phyloP scores from a whole-genome alignment of 169 alveolate species.

The Plasmodium coatneyi region DNA sequence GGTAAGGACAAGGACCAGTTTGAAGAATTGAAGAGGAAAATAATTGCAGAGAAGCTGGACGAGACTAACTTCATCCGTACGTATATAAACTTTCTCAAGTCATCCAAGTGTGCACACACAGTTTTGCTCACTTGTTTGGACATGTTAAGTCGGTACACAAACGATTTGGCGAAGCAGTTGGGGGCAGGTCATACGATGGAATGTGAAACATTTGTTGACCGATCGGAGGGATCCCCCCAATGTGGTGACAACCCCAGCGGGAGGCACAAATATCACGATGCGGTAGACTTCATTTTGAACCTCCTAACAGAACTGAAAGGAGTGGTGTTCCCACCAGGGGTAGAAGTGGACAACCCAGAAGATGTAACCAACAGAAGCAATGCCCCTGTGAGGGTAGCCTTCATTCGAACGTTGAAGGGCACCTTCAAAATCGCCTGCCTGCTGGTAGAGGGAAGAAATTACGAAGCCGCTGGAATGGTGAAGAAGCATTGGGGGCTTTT shows the following conservation, averaged over 20 bases:
- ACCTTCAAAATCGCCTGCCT: not conserved
- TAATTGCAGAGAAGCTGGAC: constrained; percentile 4
- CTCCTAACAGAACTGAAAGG: not conserved
- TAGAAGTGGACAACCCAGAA: not conserved
- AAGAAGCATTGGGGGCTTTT: not conserved
- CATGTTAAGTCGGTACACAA: constrained; percentile 3
- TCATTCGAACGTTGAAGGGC: not conserved
- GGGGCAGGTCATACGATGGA: not conserved
- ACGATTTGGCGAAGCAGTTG: not conserved
- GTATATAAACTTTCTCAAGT: constrained; percentile 1
- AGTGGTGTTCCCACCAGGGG: not conserved
- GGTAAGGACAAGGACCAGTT: constrained; percentile 13
- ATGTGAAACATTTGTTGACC: not conserved
- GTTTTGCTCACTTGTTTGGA: not conserved
- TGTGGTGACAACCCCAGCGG: not conserved
- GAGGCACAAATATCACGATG: not conserved
- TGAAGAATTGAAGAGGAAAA: constrained; percentile 28
- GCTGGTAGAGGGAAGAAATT: not conserved
- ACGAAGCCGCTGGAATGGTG: not conserved
- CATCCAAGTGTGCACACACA: not conserved
- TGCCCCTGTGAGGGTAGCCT: not conserved
- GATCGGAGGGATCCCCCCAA: not conserved
- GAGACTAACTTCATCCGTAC: constrained; percentile 7
- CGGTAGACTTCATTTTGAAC: not conserved
- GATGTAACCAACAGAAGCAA: not conserved